Evolutionary conservation across 331 rosid genomes (phyloP), one percentile per base, ranked within the genome.

Genomic region (Prunus yedoensis): DNA sequence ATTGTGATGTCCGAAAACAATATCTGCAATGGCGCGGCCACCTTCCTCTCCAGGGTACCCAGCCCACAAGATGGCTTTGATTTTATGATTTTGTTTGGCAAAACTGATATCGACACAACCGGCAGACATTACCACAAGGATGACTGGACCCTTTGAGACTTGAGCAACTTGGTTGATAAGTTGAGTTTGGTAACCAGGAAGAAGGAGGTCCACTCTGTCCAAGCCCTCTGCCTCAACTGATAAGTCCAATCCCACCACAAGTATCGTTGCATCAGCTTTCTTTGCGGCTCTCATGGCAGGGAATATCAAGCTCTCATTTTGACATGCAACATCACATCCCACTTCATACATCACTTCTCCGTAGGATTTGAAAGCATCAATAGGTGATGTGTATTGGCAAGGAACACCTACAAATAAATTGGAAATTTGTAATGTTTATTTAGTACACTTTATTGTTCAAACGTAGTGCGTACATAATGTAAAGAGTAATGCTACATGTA

Each of bases 21-120:
- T 70, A 15, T 82, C 79, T 18, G 77, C 68, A 20, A 82, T 78
- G 45, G 79, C 82, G 4, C 53, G 66, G 1, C 85, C 85, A 5
- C 85, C 85, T 53, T 72, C 66, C 41, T 81, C 67, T 13, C 76
- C 83, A 11, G 78, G 78, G 54, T 53, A 76, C 3, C 79, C 79
- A 18, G 58, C 79, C 79, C 79, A 76, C 50, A 76, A 66, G 15
- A 76, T 66, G 2, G 79, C 64, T 18, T 76, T 66, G 58, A 76
- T 76, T n/a, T 76, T 54, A 0, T 58, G 30, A 43, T 76, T 66
- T 4, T 66, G 46, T 60, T 76, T 66, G 45, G 74, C 79, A 45
- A 66, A 66, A 2, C 11, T 53, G 43, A 66, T 43, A 18, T 76
- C 79, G 27, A 76, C 45, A 18, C 74, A 74, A 10, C 79, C 79